A percentile compares a stretch with the other conserved stretches of the same genome.
Evolutionary conservation across 306 rosid species (phyloP).

Genomic region (Heteromeles arbutifolia): DNA sequence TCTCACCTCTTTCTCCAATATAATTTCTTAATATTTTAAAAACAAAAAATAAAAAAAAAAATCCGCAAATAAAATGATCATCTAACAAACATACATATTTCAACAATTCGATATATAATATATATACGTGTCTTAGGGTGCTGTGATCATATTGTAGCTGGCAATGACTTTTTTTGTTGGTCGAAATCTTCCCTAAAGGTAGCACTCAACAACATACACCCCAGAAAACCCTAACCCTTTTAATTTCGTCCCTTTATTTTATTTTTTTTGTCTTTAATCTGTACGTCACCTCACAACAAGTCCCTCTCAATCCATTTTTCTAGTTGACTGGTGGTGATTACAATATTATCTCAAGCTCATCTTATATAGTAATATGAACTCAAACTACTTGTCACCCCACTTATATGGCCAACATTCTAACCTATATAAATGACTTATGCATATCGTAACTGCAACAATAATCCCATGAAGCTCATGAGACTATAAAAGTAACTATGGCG

Average conservation of each 20-base stretch:
- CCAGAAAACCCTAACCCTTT: background rate
- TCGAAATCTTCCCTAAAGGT: background rate
- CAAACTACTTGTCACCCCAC: background rate
- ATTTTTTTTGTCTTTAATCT: background rate
- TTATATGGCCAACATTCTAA: background rate
- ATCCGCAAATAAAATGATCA: too few species aligned
- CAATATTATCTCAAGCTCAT: background rate
- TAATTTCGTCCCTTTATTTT: background rate
- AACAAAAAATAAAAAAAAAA: too few species aligned
- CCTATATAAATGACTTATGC: background rate
- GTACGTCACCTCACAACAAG: background rate
- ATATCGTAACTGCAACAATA: background rate
- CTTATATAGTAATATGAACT: background rate
- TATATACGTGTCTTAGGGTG: background rate
- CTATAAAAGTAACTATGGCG: too few species aligned
- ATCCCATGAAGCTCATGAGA: conserved; percentile 2
- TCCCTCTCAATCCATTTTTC: conserved; percentile 9
- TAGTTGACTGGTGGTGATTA: background rate
- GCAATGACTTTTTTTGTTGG: background rate
- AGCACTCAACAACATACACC: background rate
- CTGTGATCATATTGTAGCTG: background rate
- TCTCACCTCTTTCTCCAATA: too few species aligned
- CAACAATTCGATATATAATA: too few species aligned
- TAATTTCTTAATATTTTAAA: too few species aligned
- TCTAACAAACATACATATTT: too few species aligned